Base-by-base conservation (phyloP, 1,284 basidiomycete species). In the Phlebopus sp. region DNA sequence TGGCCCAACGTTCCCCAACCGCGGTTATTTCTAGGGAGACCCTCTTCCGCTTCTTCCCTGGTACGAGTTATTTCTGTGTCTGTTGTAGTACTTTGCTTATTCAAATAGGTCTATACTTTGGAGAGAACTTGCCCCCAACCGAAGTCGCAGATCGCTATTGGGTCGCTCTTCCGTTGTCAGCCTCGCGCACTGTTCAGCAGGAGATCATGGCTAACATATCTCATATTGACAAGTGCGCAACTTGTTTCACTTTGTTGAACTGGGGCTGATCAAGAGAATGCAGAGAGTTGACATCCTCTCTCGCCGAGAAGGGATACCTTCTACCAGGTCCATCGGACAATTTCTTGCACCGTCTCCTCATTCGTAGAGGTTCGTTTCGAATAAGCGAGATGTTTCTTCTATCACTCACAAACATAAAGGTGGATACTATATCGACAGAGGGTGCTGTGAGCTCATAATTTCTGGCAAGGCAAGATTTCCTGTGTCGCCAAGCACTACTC, bases 71-170 rank as follows among this genome's bases (percentile, higher is more conserved):
- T 1, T 42, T 14, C 14, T 46, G 19, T 25, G 17, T 7, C 13
- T 15, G 11, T n/a, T 9, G n/a, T 5, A 11, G 11, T 34, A 10
- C 14, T 27, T 21, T 13, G 35, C 19, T 42, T 35, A 23, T 8
- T 21, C 15, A 13, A 17, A 2, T 35, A 55, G 53, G 55, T 29
- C 30, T 42, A 6, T 55, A 55, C 46, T 47, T 55, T 17, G 42
- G 44, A 23, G 44, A 52, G 23, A 40, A 55, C 32, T 35, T 42
- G n/a, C 54, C 42, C 42, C 50, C 54, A 30, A 53, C 47, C 23
- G 54, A 56, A 25, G 23, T 53, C 17, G 53, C 53, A 2, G 53
- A 55, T 11, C 46, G 53, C 6, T 53, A 54, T 17, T 55, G 52
- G 35, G 39, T 49, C 29, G 52, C 54, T 13, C 11, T 56, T 9